A percentile compares a stretch with the other conserved stretches of the same genome.
phyloP scores from a whole-genome alignment of 2,329 filamentous ascomycete species.

The Leptographium flavum region DNA sequence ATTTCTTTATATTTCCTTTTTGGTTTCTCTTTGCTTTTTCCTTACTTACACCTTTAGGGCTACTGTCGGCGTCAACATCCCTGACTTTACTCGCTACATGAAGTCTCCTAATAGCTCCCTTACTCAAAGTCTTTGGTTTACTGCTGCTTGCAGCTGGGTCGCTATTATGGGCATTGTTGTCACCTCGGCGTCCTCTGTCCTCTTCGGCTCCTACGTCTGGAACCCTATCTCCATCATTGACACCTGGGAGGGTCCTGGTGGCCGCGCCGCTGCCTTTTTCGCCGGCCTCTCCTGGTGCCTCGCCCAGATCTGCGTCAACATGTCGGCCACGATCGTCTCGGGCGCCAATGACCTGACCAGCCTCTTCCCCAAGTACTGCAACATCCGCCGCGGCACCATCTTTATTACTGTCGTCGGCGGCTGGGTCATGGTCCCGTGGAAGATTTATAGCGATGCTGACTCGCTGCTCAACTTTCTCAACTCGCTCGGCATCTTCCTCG shows the following conservation, averaged over 20 bases:
- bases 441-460: constrained; percentile 10
- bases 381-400: constrained; percentile 19
- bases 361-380: constrained; percentile 20
- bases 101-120: constrained; percentile 22
- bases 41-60: no score
- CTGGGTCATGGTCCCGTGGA: constrained; percentile 16
- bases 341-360: constrained; percentile 21
- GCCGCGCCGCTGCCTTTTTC: constrained; percentile 13
- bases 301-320: constrained; percentile 11
- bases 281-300: constrained; percentile 10
- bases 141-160: constrained; percentile 23
- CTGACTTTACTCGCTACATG: constrained; percentile 24
- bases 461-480: constrained; percentile 11
- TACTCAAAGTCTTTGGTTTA: constrained; percentile 18
- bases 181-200: constrained; percentile 25
- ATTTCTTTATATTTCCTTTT: no score
- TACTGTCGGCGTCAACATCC: constrained; percentile 35
- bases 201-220: constrained; percentile 18
- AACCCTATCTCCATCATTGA: constrained; percentile 10
- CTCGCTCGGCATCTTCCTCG: constrained; percentile 11
- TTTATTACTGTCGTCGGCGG: constrained; percentile 9
- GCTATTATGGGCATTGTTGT: constrained; percentile 23
- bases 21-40: no score
- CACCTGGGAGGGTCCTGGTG: constrained; percentile 6
- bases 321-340: constrained; percentile 20